Evolutionary conservation across 371 early-diverging fungal species (phyloP).

Genomic region (Mucor lusitanicus): DNA sequence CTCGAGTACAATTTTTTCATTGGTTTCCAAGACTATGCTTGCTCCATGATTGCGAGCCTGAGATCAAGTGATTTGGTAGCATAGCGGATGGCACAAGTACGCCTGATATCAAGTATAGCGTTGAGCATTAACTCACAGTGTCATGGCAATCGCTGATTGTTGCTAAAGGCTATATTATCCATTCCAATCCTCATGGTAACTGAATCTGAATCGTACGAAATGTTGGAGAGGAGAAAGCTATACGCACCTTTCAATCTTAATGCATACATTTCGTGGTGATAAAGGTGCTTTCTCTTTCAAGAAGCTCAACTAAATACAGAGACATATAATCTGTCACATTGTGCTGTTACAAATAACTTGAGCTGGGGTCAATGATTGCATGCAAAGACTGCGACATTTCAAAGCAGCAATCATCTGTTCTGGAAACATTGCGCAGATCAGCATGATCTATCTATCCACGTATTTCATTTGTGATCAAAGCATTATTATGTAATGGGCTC

Average conservation of each 20-base stretch:
- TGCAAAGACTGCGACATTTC: no score
- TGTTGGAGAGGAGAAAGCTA: not conserved
- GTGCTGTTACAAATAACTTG: no score
- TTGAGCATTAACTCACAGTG: not conserved
- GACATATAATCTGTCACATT: no score
- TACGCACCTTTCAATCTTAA: not conserved
- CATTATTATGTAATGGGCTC: no score
- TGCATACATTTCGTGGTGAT: not conserved
- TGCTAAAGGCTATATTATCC: not conserved
- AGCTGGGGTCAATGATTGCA: no score
- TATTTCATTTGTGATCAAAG: no score
- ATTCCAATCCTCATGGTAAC: not conserved
- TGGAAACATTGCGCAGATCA: no score
- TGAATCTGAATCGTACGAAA: not conserved
- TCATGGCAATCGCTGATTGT: not conserved
- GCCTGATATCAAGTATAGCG: not conserved
- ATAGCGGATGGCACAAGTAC: not conserved
- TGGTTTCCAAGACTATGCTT: not conserved
- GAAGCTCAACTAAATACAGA: not conserved
- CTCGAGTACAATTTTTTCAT: conserved; percentile 1
- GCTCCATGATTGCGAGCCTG: not conserved
- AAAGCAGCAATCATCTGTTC: no score
- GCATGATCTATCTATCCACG: no score
- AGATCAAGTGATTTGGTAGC: not conserved
- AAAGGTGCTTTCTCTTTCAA: no score